These are phyloP conservation scores for Coniochaeta sp. DNA, from an alignment of 2,329 filamentous ascomycete genomes.

Conservation along the genomic window DNA sequence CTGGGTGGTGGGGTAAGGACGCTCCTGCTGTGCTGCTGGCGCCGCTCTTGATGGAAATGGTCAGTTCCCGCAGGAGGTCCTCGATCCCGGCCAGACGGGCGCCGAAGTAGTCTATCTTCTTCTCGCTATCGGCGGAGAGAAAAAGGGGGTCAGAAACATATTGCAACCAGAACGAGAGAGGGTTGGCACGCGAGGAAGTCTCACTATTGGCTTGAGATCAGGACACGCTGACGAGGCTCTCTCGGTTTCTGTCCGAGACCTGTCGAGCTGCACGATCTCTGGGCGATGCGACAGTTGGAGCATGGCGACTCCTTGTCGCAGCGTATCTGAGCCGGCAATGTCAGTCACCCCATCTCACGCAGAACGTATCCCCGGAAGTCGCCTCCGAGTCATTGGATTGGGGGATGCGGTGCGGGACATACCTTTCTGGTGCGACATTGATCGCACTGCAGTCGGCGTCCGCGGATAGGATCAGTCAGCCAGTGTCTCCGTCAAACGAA, in stretches of 20 bases:
- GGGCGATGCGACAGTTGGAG: constrained; percentile 49
- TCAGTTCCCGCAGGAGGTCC: constrained; percentile 30
- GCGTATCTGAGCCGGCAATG: constrained; percentile 35
- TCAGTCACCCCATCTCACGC: constrained; percentile 5
- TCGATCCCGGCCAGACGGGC: constrained; percentile 37
- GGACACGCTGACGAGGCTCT: constrained; percentile 46
- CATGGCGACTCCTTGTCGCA: constrained; percentile 53
- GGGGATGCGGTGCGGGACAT: too few species aligned
- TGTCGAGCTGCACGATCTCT: constrained; percentile 46
- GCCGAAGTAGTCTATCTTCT: constrained; percentile 44
- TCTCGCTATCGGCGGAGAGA: constrained; percentile 31
- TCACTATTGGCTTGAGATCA: constrained; percentile 56
- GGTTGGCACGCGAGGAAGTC: constrained; percentile 21
- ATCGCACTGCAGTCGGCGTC: constrained; percentile 23
- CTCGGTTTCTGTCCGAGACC: constrained; percentile 47
- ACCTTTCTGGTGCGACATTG: constrained; percentile 32
- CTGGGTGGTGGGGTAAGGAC: background rate
- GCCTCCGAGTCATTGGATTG: too few species aligned
- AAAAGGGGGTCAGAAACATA: background rate
- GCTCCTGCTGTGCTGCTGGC: constrained; percentile 2
- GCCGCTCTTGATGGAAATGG: constrained; percentile 10
- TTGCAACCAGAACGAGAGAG: background rate
- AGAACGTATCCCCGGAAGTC: too few species aligned
- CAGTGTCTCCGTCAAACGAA: background rate
- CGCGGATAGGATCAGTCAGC: background rate